A percentile compares a stretch with the other conserved stretches of the same genome.
These are phyloP conservation scores for Thalassiosira profunda DNA, from an alignment of 108 stramenopile genomes.

Conservation along the genomic window DNA sequence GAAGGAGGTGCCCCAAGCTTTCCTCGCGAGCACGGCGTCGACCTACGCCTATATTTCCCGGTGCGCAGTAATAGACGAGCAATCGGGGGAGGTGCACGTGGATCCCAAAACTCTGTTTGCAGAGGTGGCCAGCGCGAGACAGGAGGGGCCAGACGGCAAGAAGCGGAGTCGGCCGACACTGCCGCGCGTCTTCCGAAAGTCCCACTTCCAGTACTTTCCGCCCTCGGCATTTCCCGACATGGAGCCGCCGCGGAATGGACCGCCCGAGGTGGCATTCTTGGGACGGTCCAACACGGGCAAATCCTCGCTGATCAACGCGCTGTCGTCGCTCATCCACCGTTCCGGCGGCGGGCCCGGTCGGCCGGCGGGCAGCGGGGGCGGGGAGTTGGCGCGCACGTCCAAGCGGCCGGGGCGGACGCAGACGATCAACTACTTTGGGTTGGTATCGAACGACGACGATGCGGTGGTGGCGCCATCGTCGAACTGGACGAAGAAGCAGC, in stretches of 20 bases:
- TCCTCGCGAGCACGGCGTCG: constrained; percentile 33
- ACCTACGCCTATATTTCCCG: constrained; percentile 39
- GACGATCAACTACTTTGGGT: constrained; percentile 86
- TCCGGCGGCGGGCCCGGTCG: constrained; percentile 17
- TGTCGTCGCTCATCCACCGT: constrained; percentile 48
- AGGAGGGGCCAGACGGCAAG: background rate
- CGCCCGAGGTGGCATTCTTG: constrained; percentile 91
- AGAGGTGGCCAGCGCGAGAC: constrained; percentile 5
- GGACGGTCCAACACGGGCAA: constrained; percentile 97
- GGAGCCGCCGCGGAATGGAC: constrained; percentile 56
- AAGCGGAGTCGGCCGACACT: constrained; percentile 6
- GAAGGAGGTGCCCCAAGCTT: constrained; percentile 32
- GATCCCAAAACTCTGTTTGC: constrained; percentile 43
- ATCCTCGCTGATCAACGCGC: constrained; percentile 87
- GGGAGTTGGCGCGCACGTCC: constrained; percentile 72
- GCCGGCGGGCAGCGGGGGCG: constrained; percentile 29
- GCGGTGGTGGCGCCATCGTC: background rate
- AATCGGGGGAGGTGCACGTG: constrained; percentile 31
- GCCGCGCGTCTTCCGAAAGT: constrained; percentile 41
- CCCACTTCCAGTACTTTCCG: constrained; percentile 60
- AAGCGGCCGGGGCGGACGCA: constrained; percentile 95
- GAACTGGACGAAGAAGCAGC: background rate
- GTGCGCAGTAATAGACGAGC: constrained; percentile 40
- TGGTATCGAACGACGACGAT: constrained; percentile 36
- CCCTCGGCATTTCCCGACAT: constrained; percentile 56